Percentiles rank a stretch among this genome's conserved stretches.
Evolutionary conservation across 257 asterid species (phyloP).

Genomic region (Nicotiana sylvestris): DNA sequence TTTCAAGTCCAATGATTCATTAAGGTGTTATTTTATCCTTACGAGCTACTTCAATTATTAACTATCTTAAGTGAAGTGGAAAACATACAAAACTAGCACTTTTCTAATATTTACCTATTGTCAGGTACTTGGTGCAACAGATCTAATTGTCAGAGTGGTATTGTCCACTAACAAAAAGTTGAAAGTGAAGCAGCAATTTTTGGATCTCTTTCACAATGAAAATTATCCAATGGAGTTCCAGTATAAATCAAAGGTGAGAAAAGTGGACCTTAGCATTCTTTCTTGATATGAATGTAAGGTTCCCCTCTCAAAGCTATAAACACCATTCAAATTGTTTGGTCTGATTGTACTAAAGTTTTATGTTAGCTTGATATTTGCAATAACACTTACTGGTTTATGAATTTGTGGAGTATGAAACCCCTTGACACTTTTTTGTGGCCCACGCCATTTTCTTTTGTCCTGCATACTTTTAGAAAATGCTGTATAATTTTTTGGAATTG

Average conservation of each 20-base stretch:
- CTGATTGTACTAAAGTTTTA: background rate
- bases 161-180: conserved; percentile 40
- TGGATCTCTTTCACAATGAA: conserved; percentile 50
- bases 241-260: conserved; percentile 64
- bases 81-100: background rate
- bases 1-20: background rate
- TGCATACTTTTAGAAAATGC: background rate
- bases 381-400: background rate
- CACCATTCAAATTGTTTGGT: background rate
- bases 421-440: background rate
- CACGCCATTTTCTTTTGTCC: background rate
- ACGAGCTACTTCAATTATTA: too few relatives aligned
- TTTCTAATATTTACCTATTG: conserved; percentile 18
- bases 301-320: background rate
- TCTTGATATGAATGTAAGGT: background rate
- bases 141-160: conserved; percentile 67
- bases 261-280: background rate
- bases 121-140: conserved; percentile 63
- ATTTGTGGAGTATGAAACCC: background rate
- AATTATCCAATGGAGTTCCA: conserved; percentile 61
- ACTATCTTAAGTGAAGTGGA: too few relatives aligned
- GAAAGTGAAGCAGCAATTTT: conserved; percentile 58
- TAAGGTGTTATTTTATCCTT: too few relatives aligned
- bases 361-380: background rate
- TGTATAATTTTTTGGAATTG: background rate